These are phyloP conservation scores for Houttuynia cordata DNA, from an alignment of 164 flowering plant genomes.

Conservation along the genomic window DNA sequence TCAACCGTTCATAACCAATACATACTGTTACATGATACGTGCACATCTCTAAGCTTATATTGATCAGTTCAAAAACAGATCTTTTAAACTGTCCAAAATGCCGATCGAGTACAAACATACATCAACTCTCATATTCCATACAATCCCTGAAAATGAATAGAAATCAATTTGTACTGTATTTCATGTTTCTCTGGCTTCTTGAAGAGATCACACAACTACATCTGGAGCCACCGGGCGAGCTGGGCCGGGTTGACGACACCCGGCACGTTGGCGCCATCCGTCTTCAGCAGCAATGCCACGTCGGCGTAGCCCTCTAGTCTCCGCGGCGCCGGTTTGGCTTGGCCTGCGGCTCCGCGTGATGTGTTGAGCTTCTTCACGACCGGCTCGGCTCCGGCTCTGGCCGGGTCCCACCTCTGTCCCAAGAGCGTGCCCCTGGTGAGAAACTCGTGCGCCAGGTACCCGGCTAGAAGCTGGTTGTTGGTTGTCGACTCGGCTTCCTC, in stretches of 20 bases:
- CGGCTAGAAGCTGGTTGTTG: slow-evolving; percentile 61
- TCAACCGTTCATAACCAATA: too few species aligned
- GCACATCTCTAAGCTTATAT: too few species aligned
- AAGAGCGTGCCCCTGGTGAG: slow-evolving; percentile 54
- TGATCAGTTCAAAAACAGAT: too few species aligned
- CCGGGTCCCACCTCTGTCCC: slow-evolving; percentile 57
- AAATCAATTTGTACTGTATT: too few species aligned
- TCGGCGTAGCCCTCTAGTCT: slow-evolving; percentile 36
- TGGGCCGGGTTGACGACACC: slow-evolving; percentile 79
- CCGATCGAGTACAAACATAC: too few species aligned
- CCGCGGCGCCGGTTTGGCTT: background rate
- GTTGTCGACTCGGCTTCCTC: slow-evolving; percentile 14
- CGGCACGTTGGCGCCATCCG: slow-evolving; percentile 58
- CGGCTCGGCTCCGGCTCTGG: slow-evolving; percentile 28
- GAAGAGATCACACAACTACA: slow-evolving; percentile 19
- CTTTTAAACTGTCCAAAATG: too few species aligned
- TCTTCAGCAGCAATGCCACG: slow-evolving; percentile 54
- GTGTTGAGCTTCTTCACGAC: slow-evolving; percentile 6
- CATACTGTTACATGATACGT: too few species aligned
- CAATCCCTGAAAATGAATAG: too few species aligned
- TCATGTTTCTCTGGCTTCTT: too few species aligned
- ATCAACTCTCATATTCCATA: too few species aligned
- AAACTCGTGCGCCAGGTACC: slow-evolving; percentile 76
- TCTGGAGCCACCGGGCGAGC: slow-evolving; percentile 60
- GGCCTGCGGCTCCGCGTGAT: background rate